Evolutionary conservation across 495 filamentous ascomycete species (phyloP).

Genomic region (Aspergillus sclerotioniger): DNA sequence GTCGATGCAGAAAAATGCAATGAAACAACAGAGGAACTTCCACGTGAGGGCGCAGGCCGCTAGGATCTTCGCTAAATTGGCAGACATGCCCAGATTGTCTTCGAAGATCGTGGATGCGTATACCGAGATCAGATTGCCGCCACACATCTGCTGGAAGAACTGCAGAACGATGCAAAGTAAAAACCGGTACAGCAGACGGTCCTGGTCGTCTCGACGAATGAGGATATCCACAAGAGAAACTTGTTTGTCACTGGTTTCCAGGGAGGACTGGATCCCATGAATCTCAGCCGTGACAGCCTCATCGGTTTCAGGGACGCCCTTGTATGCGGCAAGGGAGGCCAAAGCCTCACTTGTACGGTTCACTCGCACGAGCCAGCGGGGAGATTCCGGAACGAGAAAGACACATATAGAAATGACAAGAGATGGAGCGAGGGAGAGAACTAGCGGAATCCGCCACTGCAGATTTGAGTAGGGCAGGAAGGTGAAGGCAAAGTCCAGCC

Average conservation of each 20-base stretch:
- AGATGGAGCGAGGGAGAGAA: slow-evolving; percentile 50
- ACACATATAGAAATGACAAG: slow-evolving; percentile 34
- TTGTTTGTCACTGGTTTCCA: slow-evolving; percentile 28
- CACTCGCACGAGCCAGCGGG: slow-evolving; percentile 43
- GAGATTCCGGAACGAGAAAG: slow-evolving; percentile 55
- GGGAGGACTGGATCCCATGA: slow-evolving; percentile 35
- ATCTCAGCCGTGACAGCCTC: slow-evolving; percentile 17
- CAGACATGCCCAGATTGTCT: slow-evolving; percentile 28
- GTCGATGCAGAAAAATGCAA: slow-evolving; percentile 54
- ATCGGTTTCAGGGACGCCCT: slow-evolving; percentile 27
- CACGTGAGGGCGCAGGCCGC: slow-evolving; percentile 20
- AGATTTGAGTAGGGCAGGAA: slow-evolving; percentile 33
- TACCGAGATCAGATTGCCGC: slow-evolving; percentile 36
- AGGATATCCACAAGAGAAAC: slow-evolving; percentile 25
- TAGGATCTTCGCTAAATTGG: slow-evolving; percentile 26
- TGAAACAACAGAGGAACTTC: slow-evolving; percentile 49
- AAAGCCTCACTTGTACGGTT: slow-evolving; percentile 31
- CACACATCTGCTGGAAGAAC: slow-evolving; percentile 45
- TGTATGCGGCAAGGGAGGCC: slow-evolving; percentile 31
- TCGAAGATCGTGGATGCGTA: slow-evolving; percentile 38
- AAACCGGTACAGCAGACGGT: slow-evolving; percentile 34
- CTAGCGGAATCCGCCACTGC: slow-evolving; percentile 50
- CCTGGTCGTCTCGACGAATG: slow-evolving; percentile 19
- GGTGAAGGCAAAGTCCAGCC: slow-evolving; percentile 59
- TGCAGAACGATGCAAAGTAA: slow-evolving; percentile 37